Conservation (phyloP, 1,139 yeast species). For the Scheffersomyces quercinus region DNA sequence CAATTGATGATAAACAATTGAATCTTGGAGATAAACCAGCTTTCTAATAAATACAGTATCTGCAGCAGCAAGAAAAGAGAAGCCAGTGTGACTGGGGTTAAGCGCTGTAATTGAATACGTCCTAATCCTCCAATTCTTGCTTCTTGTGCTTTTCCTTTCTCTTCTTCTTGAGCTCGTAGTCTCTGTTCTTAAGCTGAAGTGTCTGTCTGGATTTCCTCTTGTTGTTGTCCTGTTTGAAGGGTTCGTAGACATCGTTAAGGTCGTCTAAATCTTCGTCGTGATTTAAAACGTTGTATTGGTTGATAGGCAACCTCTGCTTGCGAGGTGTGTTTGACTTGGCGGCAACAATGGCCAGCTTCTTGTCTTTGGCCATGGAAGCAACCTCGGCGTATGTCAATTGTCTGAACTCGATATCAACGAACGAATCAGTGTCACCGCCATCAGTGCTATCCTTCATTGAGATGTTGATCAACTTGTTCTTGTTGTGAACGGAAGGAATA, state of each 20-base stretch:
- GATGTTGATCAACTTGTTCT: conserved; percentile 29
- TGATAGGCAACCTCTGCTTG: conserved; percentile 6
- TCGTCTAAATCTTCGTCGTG: conserved; percentile 4
- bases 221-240: not conserved
- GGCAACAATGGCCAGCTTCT: conserved; percentile 8
- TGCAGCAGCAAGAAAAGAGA: too few relatives aligned
- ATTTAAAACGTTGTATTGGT: conserved; percentile 11
- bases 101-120: not conserved
- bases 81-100: not conserved
- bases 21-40: too few relatives aligned
- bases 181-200: not conserved
- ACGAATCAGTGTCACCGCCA: conserved; percentile 28
- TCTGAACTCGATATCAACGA: conserved; percentile 38
- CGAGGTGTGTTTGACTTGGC: conserved; percentile 7
- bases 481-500: conserved; percentile 27
- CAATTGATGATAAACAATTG: too few relatives aligned
- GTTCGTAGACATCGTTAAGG: not conserved
- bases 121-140: conserved; percentile 1
- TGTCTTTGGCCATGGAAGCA: conserved; percentile 31
- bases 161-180: conserved; percentile 6
- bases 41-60: too few relatives aligned
- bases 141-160: conserved; percentile 13
- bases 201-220: conserved; percentile 1
- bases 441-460: conserved; percentile 31
- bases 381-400: conserved; percentile 48